A percentile compares a stretch with the other conserved stretches of the same genome.
phyloP scores from a whole-genome alignment of 179 eudicot genomes.

The Sideroxylon spinosum region DNA sequence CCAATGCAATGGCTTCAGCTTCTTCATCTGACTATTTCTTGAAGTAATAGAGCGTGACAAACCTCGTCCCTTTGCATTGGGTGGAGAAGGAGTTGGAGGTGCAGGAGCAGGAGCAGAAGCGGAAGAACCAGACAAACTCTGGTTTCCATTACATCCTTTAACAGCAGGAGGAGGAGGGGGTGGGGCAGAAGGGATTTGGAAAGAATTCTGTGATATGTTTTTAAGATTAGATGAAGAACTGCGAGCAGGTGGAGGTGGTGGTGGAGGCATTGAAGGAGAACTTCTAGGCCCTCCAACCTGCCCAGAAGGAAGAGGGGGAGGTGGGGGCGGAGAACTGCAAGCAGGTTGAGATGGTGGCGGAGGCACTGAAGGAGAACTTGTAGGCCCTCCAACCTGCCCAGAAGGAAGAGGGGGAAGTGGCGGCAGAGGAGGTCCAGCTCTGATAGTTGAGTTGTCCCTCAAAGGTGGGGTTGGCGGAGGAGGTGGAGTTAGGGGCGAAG shows the following conservation, averaged over 20 bases:
- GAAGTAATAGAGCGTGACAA: constrained; percentile 38
- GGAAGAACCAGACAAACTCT: constrained; percentile 24
- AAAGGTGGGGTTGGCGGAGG: constrained; percentile 22
- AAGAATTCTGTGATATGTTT: constrained; percentile 14
- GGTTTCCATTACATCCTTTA: constrained; percentile 15
- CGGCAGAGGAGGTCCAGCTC: constrained; percentile 22
- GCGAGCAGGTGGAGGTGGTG: constrained; percentile 39
- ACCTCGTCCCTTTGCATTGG: constrained; percentile 36
- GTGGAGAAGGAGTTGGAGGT: constrained; percentile 43
- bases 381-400: constrained; percentile 1
- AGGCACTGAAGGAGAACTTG: constrained; percentile 11
- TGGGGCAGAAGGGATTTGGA: constrained; percentile 41
- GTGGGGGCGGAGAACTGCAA: constrained; percentile 36
- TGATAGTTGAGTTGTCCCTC: constrained; percentile 14
- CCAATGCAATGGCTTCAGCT: constrained; percentile 90
- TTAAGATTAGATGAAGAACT: constrained; percentile 14
- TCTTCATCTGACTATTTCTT: constrained; percentile 48
- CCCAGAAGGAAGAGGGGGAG: constrained; percentile 22
- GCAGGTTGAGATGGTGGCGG: constrained; percentile 32
- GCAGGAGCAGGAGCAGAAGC: constrained; percentile 50
- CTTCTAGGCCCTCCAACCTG: not conserved
- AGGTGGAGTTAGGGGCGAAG: constrained; percentile 22
- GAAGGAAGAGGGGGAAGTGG: constrained; percentile 24
- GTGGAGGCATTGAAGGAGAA: constrained; percentile 17
- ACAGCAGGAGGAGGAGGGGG: constrained; percentile 42